Conservation (phyloP, 768 basidiomycete genomes). For the Favolaschia claudopus region DNA sequence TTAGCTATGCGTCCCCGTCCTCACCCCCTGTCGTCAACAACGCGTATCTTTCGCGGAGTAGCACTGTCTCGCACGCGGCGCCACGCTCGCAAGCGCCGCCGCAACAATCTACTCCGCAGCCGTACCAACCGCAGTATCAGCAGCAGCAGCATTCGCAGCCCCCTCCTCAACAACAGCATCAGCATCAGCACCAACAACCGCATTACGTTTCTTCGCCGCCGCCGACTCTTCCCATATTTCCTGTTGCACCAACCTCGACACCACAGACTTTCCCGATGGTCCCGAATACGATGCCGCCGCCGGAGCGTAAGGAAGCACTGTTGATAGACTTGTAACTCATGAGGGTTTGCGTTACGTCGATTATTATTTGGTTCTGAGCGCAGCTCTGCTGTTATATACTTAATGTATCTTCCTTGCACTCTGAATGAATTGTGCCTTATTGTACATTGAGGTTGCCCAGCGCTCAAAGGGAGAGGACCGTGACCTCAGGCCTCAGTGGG, state of each 20-base stretch:
- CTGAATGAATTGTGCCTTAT: too few species aligned
- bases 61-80: constrained; percentile 24
- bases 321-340: constrained; percentile 56
- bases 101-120: constrained; percentile 10
- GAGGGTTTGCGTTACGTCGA: too few species aligned
- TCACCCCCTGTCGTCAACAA: constrained; percentile 18
- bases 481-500: too few species aligned
- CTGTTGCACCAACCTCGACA: constrained; percentile 64
- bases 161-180: constrained; percentile 37
- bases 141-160: constrained; percentile 34
- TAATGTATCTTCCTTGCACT: too few species aligned
- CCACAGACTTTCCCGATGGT: constrained; percentile 59
- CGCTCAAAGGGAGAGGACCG: too few species aligned
- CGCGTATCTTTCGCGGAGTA: constrained; percentile 22
- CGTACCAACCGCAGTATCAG: constrained; percentile 29
- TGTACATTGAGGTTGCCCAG: too few species aligned
- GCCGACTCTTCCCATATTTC: constrained; percentile 64
- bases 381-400: too few species aligned
- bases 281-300: constrained; percentile 59
- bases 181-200: constrained; percentile 35
- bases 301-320: constrained; percentile 71
- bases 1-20: constrained; percentile 23
- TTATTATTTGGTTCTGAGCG: too few species aligned
- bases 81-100: constrained; percentile 21
- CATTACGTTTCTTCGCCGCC: constrained; percentile 34